Base-by-base conservation (phyloP, 768 basidiomycete species). In the Tricholomella constricta region DNA sequence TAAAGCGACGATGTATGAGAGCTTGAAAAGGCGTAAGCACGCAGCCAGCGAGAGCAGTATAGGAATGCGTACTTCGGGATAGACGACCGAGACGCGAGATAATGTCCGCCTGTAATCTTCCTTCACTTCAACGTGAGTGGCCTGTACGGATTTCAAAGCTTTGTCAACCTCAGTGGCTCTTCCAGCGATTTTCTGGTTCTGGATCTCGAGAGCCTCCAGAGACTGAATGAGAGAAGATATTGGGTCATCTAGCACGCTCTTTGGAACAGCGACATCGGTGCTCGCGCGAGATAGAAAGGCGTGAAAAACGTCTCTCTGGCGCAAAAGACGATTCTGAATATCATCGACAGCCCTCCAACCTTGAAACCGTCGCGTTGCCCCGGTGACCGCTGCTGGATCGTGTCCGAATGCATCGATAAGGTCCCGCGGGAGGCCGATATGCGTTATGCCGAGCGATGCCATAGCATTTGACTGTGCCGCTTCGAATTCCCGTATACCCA, bases 311-410 rank as follows among this genome's bases (percentile, higher is more conserved):
- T 80, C 73, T 31, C 83, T 82, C 63, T 92, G 89, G 27, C 79
- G 80, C 20, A 71, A 51, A 17, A 91, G 71, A 36, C 88, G 83
- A 23, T 75, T 62, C 61, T 89, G 76, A 48, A 90, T 87, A 52
- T 92, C 87, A 52, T 92, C 89, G 14, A 90, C 86, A 2, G 85
- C 87, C 55, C 78, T 75, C 85, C 86, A 91, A 9, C 88, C 82
- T 45, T 71, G 73, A 25, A 78, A 74, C 37, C 79, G 75, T 42
- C 84, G 79, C 0, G 89, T 88, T 6, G 78, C 70, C 15, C 86
- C 79, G 2, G 83, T 87, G 17, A 90, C 83, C n/a, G 85, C 83
- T 2, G 87, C 82, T 43, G 89, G 89, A 64, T 92, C 89, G 54
- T 88, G 88, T 32, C 78, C 81, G 61, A 90, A 83, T 2, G 88